phyloP scores from a whole-genome alignment of 1,284 basidiomycete species.

The Microbotryum lychnidis-dioicae region DNA sequence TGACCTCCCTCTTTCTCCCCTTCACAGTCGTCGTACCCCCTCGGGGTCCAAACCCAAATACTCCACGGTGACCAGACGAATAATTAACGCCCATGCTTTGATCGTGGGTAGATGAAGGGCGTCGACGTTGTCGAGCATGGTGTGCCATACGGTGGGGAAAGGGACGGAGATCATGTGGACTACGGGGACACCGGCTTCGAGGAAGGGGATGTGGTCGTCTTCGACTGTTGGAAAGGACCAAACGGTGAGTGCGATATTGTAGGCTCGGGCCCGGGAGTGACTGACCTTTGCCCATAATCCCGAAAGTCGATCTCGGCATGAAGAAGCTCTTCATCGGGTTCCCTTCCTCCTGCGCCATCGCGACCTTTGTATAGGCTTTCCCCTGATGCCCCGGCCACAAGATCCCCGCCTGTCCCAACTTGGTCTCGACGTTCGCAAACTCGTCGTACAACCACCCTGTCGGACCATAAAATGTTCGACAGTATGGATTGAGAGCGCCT shows the following conservation, averaged over 20 bases:
- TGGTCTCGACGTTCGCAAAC: slow-evolving; percentile 57
- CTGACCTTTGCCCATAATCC: slow-evolving; percentile 7
- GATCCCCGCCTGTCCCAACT: slow-evolving; percentile 37
- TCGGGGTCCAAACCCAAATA: slow-evolving; percentile 61
- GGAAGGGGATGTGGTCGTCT: slow-evolving; percentile 93
- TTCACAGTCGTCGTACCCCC: too few relatives aligned
- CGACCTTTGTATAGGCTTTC: slow-evolving; percentile 5
- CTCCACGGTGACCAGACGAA: slow-evolving; percentile 81
- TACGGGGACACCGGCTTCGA: slow-evolving; percentile 72
- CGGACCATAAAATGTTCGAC: slow-evolving; percentile 72
- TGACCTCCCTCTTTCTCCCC: too few relatives aligned
- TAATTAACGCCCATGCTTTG: slow-evolving; percentile 77
- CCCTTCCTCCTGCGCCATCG: slow-evolving; percentile 6
- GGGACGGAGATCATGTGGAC: slow-evolving; percentile 84
- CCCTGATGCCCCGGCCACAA: slow-evolving; percentile 26
- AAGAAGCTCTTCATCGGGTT: slow-evolving; percentile 30
- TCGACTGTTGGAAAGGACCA: slow-evolving; percentile 48
- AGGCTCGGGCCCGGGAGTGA: slow-evolving; percentile 19
- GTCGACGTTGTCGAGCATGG: slow-evolving; percentile 75
- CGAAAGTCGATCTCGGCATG: slow-evolving; percentile 4
- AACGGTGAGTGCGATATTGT: background rate
- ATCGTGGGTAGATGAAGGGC: slow-evolving; percentile 80
- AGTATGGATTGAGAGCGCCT: slow-evolving; percentile 60
- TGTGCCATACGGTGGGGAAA: slow-evolving; percentile 91
- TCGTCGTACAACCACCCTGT: slow-evolving; percentile 85